Conservation (phyloP, 2,329 filamentous ascomycete genomes). For the Aspergillus intermedius region DNA sequence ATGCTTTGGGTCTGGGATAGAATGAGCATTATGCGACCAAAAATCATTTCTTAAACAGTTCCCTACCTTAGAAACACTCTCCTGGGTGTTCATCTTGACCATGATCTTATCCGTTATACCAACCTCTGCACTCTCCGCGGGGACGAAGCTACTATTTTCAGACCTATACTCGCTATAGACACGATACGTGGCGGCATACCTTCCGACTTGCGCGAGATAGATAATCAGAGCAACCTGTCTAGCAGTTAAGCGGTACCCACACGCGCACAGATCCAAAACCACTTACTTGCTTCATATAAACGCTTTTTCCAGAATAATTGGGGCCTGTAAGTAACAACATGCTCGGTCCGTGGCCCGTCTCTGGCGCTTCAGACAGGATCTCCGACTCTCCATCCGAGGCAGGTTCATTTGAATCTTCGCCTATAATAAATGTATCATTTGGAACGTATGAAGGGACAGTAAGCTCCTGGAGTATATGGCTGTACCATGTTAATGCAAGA, state of each 20-base stretch:
- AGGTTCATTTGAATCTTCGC: constrained; percentile 40
- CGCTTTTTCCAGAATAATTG: constrained; percentile 94
- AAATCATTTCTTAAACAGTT: neutral
- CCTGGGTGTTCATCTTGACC: constrained; percentile 72
- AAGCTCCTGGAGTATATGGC: constrained; percentile 79
- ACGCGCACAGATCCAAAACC: too few species aligned
- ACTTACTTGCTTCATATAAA: constrained; percentile 78
- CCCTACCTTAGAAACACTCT: constrained; percentile 54
- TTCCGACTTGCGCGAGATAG: constrained; percentile 83
- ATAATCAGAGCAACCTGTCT: constrained; percentile 68
- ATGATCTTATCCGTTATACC: constrained; percentile 90
- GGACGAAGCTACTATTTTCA: constrained; percentile 62
- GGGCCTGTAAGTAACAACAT: constrained; percentile 82
- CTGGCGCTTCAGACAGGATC: constrained; percentile 1
- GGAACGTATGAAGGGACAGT: constrained; percentile 73
- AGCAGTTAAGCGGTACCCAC: constrained; percentile 4
- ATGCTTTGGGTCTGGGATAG: constrained; percentile 50
- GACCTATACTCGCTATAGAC: neutral
- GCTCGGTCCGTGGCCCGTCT: constrained; percentile 44
- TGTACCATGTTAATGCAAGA: constrained; percentile 19
- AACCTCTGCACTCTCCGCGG: constrained; percentile 67
- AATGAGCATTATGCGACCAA: neutral
- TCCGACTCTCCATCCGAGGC: neutral
- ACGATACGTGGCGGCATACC: constrained; percentile 22
- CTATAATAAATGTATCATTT: constrained; percentile 67